Evolutionary conservation across 2,329 filamentous ascomycete species (phyloP), one percentile per base, ranked within the genome.

Genomic region (Sphaceloma murrayae): DNA sequence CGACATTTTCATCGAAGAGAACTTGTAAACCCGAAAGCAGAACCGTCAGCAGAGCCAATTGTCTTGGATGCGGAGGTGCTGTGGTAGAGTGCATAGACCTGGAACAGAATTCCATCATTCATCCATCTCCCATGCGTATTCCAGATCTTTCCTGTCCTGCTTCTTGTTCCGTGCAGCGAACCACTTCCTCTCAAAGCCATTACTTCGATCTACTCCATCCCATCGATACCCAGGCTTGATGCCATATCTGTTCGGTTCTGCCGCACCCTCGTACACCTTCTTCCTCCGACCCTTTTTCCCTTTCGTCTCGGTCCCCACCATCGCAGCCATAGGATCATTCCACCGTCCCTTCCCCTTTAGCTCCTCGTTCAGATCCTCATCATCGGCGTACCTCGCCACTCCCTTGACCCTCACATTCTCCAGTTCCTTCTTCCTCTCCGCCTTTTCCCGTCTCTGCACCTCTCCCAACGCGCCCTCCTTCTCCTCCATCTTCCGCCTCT

Each of bases 61-160:
- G 61, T 68, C 46, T 63, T 66, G 13, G 64, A 67, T 54, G 62
- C 64, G 13, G 67, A 73, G 53, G 57, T 70, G 45, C 54, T 74
- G 43, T 74, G 70, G 69, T 73, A 59, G 48, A n/a, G n/a, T n/a
- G n/a, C n/a, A n/a, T 51, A 32, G 43, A 30, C 14, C 14, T 29
- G 39, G 24, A 26, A n/a, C 34, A 27, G 11, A 18, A n/a, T 2
- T 19, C 19, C 29, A 31, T 52, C 47, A 91, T 63, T 87, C 85
- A 66, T 95, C 91, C 82, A 93, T 91, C 69, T 95, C 85, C 91
- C 89, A 98, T 22, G 82, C 78, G 63, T 95, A 96, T 55, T 89
- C 80, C 57, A 96, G 63, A 22, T 81, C 81, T 62, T 84, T 82
- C 54, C 82, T 78, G 59, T 87, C 78, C 56, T 80, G 78, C 53